Conservation (phyloP, 306 rosid species). For the Myrica gale region DNA sequence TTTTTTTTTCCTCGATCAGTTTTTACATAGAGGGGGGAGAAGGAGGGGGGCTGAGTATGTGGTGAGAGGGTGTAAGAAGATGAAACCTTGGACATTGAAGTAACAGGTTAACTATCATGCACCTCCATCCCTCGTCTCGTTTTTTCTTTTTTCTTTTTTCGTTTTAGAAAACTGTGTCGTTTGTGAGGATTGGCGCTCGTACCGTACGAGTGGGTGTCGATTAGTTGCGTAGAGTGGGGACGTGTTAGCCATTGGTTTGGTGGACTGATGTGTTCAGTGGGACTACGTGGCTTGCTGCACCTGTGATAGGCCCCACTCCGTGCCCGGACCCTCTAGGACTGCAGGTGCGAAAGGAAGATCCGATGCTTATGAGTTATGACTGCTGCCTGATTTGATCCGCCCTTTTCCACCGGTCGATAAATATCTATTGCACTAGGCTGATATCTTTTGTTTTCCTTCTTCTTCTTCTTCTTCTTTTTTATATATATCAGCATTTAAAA, state of each 20-base stretch:
- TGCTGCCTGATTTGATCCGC: too few relatives aligned
- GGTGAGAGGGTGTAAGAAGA: slow-evolving; percentile 38
- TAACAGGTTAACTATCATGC: slow-evolving; percentile 47
- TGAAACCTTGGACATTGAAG: slow-evolving; percentile 45
- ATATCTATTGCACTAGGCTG: too few relatives aligned
- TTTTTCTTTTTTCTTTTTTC: too few relatives aligned
- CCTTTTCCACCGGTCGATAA: too few relatives aligned
- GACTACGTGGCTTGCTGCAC: background rate
- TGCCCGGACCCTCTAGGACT: slow-evolving; percentile 9
- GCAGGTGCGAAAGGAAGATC: slow-evolving; percentile 20
- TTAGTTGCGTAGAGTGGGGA: background rate
- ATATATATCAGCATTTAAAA: too few relatives aligned
- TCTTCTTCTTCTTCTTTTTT: too few relatives aligned
- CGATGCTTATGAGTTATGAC: too few relatives aligned
- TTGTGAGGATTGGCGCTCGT: background rate
- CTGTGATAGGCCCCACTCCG: background rate
- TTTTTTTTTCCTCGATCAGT: background rate
- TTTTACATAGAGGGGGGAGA: slow-evolving; percentile 9
- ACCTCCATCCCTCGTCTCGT: slow-evolving; percentile 1
- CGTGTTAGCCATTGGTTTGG: background rate
- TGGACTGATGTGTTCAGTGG: slow-evolving; percentile 8
- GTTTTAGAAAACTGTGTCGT: background rate
- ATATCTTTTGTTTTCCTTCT: too few relatives aligned
- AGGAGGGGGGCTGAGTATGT: slow-evolving; percentile 27
- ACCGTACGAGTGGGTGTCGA: background rate